Percentiles rank a stretch among this genome's conserved stretches.
Evolutionary conservation across 306 rosid species (phyloP).

Genomic region (Castanea mollissima): DNA sequence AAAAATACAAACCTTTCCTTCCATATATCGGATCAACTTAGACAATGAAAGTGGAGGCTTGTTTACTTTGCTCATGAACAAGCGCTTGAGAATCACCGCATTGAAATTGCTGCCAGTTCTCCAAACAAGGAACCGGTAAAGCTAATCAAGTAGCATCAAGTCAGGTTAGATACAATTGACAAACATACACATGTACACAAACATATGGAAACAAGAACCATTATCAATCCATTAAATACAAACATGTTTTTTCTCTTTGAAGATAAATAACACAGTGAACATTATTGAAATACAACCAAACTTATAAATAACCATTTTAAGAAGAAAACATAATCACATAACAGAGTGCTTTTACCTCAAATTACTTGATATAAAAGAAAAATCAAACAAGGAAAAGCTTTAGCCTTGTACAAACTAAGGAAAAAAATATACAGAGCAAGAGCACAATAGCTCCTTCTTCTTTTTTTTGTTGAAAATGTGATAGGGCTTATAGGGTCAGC

Average conservation of each 20-base stretch:
- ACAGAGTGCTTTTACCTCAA: conserved; percentile 46
- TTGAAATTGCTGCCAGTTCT: conserved; percentile 79
- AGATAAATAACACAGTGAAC: neutral
- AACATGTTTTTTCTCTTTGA: neutral
- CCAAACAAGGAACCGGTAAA: conserved; percentile 83
- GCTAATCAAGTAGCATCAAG: conserved; percentile 36
- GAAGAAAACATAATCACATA: neutral
- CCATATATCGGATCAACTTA: conserved; percentile 52
- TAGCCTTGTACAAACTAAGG: conserved; percentile 49
- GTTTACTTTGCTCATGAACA: conserved; percentile 87
- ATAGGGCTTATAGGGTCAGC: neutral
- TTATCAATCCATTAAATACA: neutral
- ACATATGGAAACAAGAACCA: neutral
- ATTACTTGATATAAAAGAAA: neutral
- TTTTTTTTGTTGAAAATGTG: neutral
- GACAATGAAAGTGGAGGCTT: conserved; percentile 80
- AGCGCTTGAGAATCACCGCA: conserved; percentile 69
- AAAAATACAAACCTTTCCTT: conserved; percentile 61
- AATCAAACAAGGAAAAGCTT: conserved; percentile 52
- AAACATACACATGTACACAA: neutral
- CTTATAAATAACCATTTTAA: neutral
- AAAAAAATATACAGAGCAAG: neutral
- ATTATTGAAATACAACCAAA: neutral
- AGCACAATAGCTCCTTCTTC: conserved; percentile 1
- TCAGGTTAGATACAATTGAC: neutral